Conservation (phyloP, 2,329 filamentous ascomycete species). For the Colletotrichum sp. region DNA sequence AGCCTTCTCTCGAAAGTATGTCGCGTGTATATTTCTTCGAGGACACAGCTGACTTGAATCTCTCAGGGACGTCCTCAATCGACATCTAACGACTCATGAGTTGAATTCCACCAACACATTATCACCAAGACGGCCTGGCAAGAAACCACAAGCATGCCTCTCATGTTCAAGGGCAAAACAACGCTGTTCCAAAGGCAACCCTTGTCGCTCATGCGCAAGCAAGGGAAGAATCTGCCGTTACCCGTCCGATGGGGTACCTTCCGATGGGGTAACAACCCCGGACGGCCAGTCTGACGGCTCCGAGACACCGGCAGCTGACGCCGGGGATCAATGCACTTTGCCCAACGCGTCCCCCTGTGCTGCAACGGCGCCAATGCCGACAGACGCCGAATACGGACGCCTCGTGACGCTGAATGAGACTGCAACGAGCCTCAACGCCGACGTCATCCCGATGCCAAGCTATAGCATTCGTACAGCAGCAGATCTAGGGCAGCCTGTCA, state of each 20-base stretch:
- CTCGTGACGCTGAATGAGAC: not conserved
- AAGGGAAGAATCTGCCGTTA: not conserved
- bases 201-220: not conserved
- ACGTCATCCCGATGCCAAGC: not conserved
- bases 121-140: not conserved
- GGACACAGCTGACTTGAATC: too few relatives aligned
- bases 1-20: not conserved
- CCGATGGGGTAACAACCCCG: not conserved
- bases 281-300: not conserved
- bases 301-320: not conserved
- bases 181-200: not conserved
- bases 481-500: accelerated
- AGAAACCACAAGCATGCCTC: not conserved
- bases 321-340: not conserved
- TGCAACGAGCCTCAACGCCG: not conserved
- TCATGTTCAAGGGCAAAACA: not conserved
- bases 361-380: not conserved
- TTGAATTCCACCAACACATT: not conserved
- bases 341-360: not conserved
- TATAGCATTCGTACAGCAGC: not conserved
- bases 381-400: not conserved
- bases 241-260: not conserved
- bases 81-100: not conserved
- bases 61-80: not conserved
- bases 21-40: not conserved